These are phyloP conservation scores for Hyaloperonospora arabidopsidis DNA, from an alignment of 352 stramenopile genomes.

Conservation along the genomic window DNA sequence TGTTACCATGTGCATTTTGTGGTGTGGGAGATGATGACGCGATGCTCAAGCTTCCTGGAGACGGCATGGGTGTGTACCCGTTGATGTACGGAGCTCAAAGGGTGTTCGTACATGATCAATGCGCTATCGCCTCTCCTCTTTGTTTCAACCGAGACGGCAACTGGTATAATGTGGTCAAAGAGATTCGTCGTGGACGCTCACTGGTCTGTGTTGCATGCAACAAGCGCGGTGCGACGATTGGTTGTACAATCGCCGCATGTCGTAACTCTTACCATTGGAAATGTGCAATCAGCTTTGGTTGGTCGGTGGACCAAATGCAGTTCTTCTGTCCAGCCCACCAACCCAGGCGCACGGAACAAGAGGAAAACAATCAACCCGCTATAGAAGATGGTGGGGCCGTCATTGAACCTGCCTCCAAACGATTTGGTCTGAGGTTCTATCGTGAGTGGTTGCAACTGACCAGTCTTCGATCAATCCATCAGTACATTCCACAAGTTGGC, in stretches of 20 bases:
- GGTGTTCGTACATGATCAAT: slow-evolving; percentile 83
- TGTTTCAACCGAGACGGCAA: slow-evolving; percentile 70
- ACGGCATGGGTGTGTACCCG: slow-evolving; percentile 63
- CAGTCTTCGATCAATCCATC: slow-evolving; percentile 39
- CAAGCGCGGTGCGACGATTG: slow-evolving; percentile 69
- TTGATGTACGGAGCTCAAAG: slow-evolving; percentile 60
- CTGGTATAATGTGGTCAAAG: slow-evolving; percentile 81
- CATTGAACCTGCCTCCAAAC: slow-evolving; percentile 41
- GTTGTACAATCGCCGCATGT: slow-evolving; percentile 57
- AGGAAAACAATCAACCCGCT: slow-evolving; percentile 9
- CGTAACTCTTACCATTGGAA: slow-evolving; percentile 79
- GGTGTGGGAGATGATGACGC: slow-evolving; percentile 52
- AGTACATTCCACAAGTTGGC: slow-evolving; percentile 74
- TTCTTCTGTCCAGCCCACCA: slow-evolving; percentile 75
- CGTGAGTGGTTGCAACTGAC: slow-evolving; percentile 71
- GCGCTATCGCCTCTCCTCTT: slow-evolving; percentile 71
- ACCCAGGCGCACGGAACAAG: slow-evolving; percentile 23
- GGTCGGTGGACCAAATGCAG: slow-evolving; percentile 68
- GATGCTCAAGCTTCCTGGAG: slow-evolving; percentile 70
- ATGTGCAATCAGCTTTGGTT: slow-evolving; percentile 62
- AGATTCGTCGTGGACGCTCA: slow-evolving; percentile 70
- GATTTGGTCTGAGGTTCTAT: slow-evolving; percentile 63
- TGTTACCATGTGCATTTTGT: slow-evolving; percentile 80
- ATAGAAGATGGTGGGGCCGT: slow-evolving; percentile 28
- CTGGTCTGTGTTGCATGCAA: slow-evolving; percentile 59